phyloP scores from a whole-genome alignment of 495 filamentous ascomycete genomes.

The Hypoxylon fragiforme region DNA sequence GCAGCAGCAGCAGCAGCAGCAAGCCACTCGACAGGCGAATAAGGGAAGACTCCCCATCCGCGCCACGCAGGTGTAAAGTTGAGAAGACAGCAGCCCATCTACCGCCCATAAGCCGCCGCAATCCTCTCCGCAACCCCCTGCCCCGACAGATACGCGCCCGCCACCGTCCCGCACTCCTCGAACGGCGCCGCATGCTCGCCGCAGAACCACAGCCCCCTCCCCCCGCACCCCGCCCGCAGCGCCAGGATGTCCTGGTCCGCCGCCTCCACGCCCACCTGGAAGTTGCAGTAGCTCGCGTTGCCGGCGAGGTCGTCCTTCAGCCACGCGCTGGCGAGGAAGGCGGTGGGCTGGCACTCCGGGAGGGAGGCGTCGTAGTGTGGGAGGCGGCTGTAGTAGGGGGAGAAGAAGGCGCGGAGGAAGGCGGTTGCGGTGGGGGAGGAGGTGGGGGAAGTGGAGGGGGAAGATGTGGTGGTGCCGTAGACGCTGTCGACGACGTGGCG shows the following conservation, averaged over 20 bases:
- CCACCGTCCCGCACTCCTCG: conserved; percentile 70
- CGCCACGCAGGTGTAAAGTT: too few species aligned
- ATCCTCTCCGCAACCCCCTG: conserved; percentile 63
- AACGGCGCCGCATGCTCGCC: conserved; percentile 80
- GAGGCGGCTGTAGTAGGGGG: conserved; percentile 64
- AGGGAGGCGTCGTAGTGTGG: conserved; percentile 54
- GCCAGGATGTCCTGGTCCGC: conserved; percentile 67
- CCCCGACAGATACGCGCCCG: conserved; percentile 75
- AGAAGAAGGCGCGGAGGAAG: conserved; percentile 50
- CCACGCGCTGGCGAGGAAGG: conserved; percentile 67
- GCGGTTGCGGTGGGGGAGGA: too few species aligned
- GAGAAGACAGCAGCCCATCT: too few species aligned
- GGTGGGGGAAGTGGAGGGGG: too few species aligned
- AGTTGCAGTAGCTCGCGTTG: conserved; percentile 71
- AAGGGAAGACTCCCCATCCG: too few species aligned
- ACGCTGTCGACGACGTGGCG: conserved; percentile 20
- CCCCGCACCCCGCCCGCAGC: conserved; percentile 78
- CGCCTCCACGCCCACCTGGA: conserved; percentile 62
- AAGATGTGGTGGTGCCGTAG: conserved; percentile 19
- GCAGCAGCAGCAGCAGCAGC: too few species aligned
- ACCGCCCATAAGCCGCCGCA: neutral
- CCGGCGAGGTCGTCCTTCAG: conserved; percentile 68
- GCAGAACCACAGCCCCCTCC: conserved; percentile 76
- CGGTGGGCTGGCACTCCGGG: conserved; percentile 55
- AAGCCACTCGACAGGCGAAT: too few species aligned